phyloP scores from a whole-genome alignment of 179 eudicot species.

The Dionaea muscipula region DNA sequence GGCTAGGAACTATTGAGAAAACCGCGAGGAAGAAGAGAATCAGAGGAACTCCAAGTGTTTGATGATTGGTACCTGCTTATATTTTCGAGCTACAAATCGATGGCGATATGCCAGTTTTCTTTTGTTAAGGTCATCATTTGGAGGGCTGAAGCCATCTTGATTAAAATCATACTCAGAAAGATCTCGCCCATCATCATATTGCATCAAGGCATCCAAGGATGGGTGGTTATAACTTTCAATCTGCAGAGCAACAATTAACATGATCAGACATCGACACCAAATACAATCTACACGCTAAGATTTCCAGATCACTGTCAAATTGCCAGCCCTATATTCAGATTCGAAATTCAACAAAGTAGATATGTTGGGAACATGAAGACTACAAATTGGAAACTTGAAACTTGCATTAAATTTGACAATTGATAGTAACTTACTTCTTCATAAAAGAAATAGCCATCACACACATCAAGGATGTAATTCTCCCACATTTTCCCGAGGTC shows the following conservation, averaged over 20 bases:
- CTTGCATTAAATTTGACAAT: not conserved
- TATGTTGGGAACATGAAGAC: no score
- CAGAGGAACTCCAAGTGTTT: not conserved
- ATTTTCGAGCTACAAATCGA: constrained; percentile 52
- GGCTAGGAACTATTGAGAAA: not conserved
- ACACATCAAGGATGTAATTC: constrained; percentile 60
- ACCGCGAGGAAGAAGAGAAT: not conserved
- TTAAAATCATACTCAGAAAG: constrained; percentile 63
- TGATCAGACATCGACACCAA: not conserved
- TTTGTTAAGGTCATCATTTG: constrained; percentile 45
- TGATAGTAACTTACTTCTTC: constrained; percentile 44
- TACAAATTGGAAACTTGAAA: no score
- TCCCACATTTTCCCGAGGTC: constrained; percentile 86
- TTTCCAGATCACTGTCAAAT: no score
- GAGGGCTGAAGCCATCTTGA: constrained; percentile 46
- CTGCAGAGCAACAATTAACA: constrained; percentile 25
- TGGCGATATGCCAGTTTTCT: constrained; percentile 72
- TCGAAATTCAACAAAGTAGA: no score
- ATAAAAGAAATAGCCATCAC: constrained; percentile 76
- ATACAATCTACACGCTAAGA: not conserved
- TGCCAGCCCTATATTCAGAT: no score
- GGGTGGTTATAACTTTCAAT: constrained; percentile 72
- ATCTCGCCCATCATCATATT: constrained; percentile 67
- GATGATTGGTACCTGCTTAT: constrained; percentile 45
- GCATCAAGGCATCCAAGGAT: constrained; percentile 39